phyloP scores from a whole-genome alignment of 768 basidiomycete species.

The Calvatia gigantea region DNA sequence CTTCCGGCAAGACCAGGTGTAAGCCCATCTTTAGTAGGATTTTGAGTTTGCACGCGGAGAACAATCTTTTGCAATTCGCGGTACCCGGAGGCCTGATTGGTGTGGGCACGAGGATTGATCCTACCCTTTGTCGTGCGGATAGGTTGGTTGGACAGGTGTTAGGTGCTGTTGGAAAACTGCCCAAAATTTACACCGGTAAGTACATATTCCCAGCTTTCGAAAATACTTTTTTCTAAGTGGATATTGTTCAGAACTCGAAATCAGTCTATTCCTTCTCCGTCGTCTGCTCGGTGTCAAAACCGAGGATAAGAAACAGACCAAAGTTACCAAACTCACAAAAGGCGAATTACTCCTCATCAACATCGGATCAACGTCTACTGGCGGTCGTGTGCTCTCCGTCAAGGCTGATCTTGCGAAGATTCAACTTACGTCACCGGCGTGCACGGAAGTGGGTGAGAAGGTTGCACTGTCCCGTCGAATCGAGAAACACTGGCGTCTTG shows the following conservation, averaged over 20 bases:
- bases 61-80: constrained; percentile 89
- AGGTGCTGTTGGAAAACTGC: constrained; percentile 91
- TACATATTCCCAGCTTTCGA: background rate
- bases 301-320: constrained; percentile 98
- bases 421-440: constrained; percentile 89
- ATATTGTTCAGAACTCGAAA: constrained; percentile 68
- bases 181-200: constrained; percentile 86
- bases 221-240: constrained; percentile 1
- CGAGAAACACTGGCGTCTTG: constrained; percentile 97
- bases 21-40: constrained; percentile 91
- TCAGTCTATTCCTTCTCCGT: constrained; percentile 91
- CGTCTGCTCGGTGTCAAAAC: constrained; percentile 97
- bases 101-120: constrained; percentile 96
- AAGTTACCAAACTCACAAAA: constrained; percentile 87
- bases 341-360: constrained; percentile 94
- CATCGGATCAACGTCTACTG: constrained; percentile 96
- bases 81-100: constrained; percentile 98
- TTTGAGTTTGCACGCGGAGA: constrained; percentile 92
- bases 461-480: constrained; percentile 92
- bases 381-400: constrained; percentile 90
- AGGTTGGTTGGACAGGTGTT: constrained; percentile 95
- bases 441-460: constrained; percentile 97
- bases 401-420: constrained; percentile 96
- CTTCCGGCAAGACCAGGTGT: constrained; percentile 83
- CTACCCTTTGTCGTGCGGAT: constrained; percentile 95